Evolutionary conservation across 2,329 filamentous ascomycete species (phyloP).

Genomic region (Monosporascus cannonballus): DNA sequence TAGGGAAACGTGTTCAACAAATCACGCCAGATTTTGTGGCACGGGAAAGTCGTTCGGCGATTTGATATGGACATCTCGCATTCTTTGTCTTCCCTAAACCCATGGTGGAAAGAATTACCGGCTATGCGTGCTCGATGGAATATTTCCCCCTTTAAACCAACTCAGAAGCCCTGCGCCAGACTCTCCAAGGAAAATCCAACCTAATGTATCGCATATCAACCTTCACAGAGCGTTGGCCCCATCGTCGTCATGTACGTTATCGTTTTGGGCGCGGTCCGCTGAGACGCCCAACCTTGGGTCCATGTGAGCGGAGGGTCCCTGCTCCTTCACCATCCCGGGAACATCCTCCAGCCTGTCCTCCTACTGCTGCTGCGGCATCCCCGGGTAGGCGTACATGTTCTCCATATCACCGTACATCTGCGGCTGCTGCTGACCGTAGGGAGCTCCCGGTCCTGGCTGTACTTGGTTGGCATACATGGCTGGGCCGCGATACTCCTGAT

Average conservation of each 20-base stretch:
- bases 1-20: conserved; percentile 20
- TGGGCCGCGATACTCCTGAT: conserved; percentile 74
- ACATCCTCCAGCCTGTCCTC: conserved; percentile 1
- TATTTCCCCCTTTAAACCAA: conserved; percentile 3
- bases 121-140: conserved; percentile 1
- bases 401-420: conserved; percentile 78
- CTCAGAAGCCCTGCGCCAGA: conserved; percentile 12
- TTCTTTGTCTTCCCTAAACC: conserved; percentile 9
- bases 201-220: conserved; percentile 9
- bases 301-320: not conserved
- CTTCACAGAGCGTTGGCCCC: conserved; percentile 8
- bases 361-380: conserved; percentile 71
- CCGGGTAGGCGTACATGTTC: conserved; percentile 77
- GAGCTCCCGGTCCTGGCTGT: conserved; percentile 62
- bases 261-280: not conserved
- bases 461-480: conserved; percentile 80
- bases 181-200: conserved; percentile 7
- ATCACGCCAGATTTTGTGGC: not conserved
- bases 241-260: conserved; percentile 10
- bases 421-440: conserved; percentile 72
- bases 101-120: not conserved
- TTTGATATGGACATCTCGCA: conserved; percentile 3
- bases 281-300: not conserved
- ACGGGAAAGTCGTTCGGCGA: not conserved
- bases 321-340: conserved; percentile 2